phyloP scores from a whole-genome alignment of 352 stramenopile genomes.

The Globisporangium sylvaticum region DNA sequence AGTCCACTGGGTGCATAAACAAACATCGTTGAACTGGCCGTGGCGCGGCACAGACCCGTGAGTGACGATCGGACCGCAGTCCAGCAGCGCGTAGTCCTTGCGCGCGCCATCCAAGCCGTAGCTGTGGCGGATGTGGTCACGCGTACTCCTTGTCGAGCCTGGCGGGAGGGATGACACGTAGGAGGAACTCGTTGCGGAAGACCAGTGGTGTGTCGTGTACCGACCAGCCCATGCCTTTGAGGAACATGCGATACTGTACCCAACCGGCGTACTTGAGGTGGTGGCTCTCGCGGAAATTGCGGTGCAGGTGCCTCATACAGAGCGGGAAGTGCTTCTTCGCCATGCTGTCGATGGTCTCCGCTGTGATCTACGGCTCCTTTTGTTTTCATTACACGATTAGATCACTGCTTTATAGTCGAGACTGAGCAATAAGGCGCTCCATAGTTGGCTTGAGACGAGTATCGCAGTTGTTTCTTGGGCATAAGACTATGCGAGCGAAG shows the following conservation, averaged over 20 bases:
- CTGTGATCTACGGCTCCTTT: constrained; percentile 43
- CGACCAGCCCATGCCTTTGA: constrained; percentile 78
- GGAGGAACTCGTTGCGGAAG: constrained; percentile 71
- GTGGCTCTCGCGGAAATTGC: constrained; percentile 64
- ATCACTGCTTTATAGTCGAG: constrained; percentile 20
- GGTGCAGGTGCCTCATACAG: constrained; percentile 76
- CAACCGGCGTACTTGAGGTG: constrained; percentile 86
- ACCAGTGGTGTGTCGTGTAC: constrained; percentile 74
- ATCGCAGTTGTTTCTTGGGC: constrained; percentile 16
- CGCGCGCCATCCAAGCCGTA: constrained; percentile 79
- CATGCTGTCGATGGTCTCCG: constrained; percentile 68
- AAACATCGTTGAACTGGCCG: too few relatives aligned
- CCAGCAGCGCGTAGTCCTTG: constrained; percentile 63
- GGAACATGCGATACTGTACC: constrained; percentile 81
- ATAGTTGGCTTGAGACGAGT: constrained; percentile 36
- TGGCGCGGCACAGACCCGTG: constrained; percentile 36
- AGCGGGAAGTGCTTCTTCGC: constrained; percentile 63
- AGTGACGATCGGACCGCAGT: constrained; percentile 55
- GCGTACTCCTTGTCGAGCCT: constrained; percentile 83
- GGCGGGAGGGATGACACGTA: constrained; percentile 41
- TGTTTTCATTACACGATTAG: neutral
- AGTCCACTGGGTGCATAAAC: too few relatives aligned
- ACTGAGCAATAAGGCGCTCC: constrained; percentile 30
- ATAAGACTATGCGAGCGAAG: constrained; percentile 17
- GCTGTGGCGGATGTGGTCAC: constrained; percentile 87